Evolutionary conservation across 345 rosid genomes (phyloP).

Genomic region (Citrus unshiu): DNA sequence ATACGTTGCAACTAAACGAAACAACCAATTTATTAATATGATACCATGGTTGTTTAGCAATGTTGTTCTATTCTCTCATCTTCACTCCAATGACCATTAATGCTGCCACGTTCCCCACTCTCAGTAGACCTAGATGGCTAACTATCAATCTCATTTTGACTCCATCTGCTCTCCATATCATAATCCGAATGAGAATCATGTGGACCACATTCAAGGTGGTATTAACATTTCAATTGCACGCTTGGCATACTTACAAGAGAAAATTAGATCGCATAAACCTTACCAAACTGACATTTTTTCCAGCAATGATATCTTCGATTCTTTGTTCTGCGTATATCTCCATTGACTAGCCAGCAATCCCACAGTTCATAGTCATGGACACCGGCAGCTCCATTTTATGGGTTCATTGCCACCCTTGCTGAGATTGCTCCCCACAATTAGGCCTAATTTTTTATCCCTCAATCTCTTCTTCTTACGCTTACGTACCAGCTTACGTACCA

Average conservation of each 20-base stretch:
- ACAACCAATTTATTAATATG: no score
- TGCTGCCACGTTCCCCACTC: not conserved
- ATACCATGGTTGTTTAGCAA: no score
- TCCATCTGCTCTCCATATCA: constrained; percentile 27
- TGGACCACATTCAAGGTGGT: constrained; percentile 14
- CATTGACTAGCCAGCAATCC: constrained; percentile 52
- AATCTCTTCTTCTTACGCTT: constrained; percentile 39
- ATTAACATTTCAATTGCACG: constrained; percentile 29
- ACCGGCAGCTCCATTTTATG: constrained; percentile 61
- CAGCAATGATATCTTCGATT: not conserved
- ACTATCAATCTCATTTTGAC: constrained; percentile 26
- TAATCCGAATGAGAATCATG: constrained; percentile 13
- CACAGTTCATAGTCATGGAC: constrained; percentile 48
- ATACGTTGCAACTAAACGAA: no score
- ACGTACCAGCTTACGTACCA: constrained; percentile 13
- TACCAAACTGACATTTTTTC: constrained; percentile 31
- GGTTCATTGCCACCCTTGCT: constrained; percentile 52
- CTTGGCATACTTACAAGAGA: constrained; percentile 20
- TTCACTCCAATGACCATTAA: not conserved
- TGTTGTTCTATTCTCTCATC: no score
- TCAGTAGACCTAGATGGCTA: constrained; percentile 1
- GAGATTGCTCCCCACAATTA: constrained; percentile 18
- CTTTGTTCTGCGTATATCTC: constrained; percentile 35
- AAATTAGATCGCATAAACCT: not conserved
- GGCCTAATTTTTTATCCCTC: constrained; percentile 38